Base-by-base conservation (phyloP, 208 protist species). In the Wallacemonas sp. region DNA sequence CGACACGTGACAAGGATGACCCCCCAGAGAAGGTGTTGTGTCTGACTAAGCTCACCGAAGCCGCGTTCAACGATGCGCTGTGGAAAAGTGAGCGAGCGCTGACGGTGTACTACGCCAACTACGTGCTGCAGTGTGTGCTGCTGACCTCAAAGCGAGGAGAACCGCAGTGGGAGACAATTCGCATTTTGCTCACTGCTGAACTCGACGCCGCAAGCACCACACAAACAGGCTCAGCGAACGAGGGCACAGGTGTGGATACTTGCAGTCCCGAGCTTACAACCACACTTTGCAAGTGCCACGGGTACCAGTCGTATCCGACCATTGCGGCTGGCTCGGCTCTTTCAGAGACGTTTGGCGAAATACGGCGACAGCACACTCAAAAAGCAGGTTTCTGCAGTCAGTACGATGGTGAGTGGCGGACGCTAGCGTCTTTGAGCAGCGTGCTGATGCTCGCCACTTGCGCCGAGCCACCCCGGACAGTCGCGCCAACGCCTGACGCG, bases 91-190 rank as follows among this genome's bases (percentile, higher is more conserved):
- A 26, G 21, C 45, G 45, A 12, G n/a, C 45, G 19, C 32, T 53
- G 10, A 53, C 26, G 5, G 26, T 53, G 45, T 53, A 30, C 45
- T 53, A 53, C 45, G 45, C 45, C 19, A 53, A 53, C 19, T 53
- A 53, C 21, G 6, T 32, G 6, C 19, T 53, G 8, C 45, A 53
- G 24, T 32, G 45, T 17, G 24, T 53, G 5, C 26, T 53, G 17
- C 3, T 26, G 6, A 26, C 19, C 17, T 53, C 45, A 26, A 22
- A 53, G 17, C 24, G 24, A 19, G 45, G 45, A 17, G 45, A 53
- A 26, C 45, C 45, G 24, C 45, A 53, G 45, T 53, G 45, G 45
- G 45, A 53, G 45, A 53, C 45, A 24, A 53, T 53, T 32, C 45
- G 45, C 22, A 53, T 53, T 53, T 53, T 53, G 45, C 45, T 53